Percentiles rank a stretch among this genome's conserved stretches.
phyloP scores from a whole-genome alignment of 2,329 filamentous ascomycete genomes.

The Hypoxylon sp. region DNA sequence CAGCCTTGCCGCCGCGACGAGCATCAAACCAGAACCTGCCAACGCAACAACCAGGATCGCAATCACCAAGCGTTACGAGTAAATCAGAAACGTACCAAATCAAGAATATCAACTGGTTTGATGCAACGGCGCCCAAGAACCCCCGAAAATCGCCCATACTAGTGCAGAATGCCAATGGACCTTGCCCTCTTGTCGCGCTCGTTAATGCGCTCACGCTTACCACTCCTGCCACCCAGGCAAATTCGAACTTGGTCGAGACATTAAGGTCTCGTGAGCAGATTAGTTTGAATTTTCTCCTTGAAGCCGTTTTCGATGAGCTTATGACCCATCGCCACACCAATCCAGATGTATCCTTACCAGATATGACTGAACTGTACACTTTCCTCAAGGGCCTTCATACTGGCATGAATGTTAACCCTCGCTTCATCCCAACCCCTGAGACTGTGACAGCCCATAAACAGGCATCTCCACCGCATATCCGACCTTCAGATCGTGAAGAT shows the following conservation, averaged over 20 bases:
- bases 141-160: constrained; percentile 87
- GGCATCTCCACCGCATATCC: constrained; percentile 67
- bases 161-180: constrained; percentile 93
- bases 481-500: constrained; percentile 65
- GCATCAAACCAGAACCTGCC: constrained; percentile 46
- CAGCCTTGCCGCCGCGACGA: constrained; percentile 59
- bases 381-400: constrained; percentile 93
- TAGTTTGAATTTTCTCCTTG: constrained; percentile 85
- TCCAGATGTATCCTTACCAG: constrained; percentile 77
- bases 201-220: constrained; percentile 93
- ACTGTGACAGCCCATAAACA: constrained; percentile 64
- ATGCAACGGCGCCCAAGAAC: constrained; percentile 71
- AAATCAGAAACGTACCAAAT: constrained; percentile 89
- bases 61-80: constrained; percentile 57
- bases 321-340: constrained; percentile 81
- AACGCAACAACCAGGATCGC: constrained; percentile 59
- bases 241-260: constrained; percentile 83
- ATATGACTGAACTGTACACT: constrained; percentile 87
- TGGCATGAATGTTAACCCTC: constrained; percentile 98
- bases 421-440: constrained; percentile 76
- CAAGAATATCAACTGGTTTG: constrained; percentile 90
- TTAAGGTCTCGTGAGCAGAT: constrained; percentile 88
- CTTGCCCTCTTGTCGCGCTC: constrained; percentile 91
- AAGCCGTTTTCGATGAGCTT: constrained; percentile 93
- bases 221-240: constrained; percentile 73